Percentiles rank a stretch among this genome's conserved stretches.
phyloP scores from a whole-genome alignment of 495 filamentous ascomycete species.

The Pyrenula massariospora region DNA sequence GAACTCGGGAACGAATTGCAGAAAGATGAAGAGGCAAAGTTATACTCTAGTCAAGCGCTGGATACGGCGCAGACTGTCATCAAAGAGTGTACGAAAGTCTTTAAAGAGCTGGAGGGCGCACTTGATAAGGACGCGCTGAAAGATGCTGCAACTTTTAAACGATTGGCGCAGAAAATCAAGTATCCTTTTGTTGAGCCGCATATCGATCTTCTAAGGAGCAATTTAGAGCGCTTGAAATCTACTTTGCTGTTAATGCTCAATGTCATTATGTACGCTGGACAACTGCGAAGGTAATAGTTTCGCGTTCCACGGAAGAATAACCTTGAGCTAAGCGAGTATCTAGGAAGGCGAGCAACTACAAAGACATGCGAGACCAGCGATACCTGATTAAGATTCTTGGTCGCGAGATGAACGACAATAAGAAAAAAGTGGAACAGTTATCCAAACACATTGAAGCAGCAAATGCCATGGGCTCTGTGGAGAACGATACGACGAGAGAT shows the following conservation, averaged over 20 bases:
- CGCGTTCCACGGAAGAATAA: background rate
- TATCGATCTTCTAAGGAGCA: constrained; percentile 13
- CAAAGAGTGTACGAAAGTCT: constrained; percentile 14
- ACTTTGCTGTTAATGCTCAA: constrained; percentile 23
- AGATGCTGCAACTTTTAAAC: background rate
- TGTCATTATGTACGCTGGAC: constrained; percentile 23
- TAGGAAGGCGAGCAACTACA: background rate
- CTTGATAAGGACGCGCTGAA: constrained; percentile 1
- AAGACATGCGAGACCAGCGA: background rate
- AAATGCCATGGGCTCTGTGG: background rate
- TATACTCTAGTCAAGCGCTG: constrained; percentile 16
- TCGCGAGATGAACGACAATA: background rate
- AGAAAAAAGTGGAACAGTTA: background rate
- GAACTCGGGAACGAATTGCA: constrained; percentile 17
- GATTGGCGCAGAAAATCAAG: constrained; percentile 7
- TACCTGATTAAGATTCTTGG: background rate
- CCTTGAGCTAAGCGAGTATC: background rate
- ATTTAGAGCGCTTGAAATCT: constrained; percentile 24
- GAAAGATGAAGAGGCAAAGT: constrained; percentile 10
- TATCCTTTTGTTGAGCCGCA: constrained; percentile 13
- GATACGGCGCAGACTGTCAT: constrained; percentile 10
- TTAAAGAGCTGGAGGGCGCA: constrained; percentile 16
- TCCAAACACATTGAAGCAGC: background rate
- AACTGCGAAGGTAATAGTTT: constrained; percentile 9
- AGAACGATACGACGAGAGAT: background rate